Conservation (phyloP, 177 flowering plant genomes). For the Tripterygium wilfordii region DNA sequence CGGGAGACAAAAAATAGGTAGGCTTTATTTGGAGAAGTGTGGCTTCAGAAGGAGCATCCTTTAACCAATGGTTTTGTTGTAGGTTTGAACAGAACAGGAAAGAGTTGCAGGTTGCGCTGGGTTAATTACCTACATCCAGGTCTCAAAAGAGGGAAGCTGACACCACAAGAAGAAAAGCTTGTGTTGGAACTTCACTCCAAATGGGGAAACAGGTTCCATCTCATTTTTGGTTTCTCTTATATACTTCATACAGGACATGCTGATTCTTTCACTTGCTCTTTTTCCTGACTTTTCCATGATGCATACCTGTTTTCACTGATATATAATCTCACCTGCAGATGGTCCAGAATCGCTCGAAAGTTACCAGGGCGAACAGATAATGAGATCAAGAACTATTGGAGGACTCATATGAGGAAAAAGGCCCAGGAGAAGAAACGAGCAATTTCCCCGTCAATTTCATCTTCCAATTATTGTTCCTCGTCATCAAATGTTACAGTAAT, state of each 20-base stretch:
- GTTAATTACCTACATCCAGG: conserved; percentile 95
- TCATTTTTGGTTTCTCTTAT: neutral
- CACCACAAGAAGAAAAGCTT: conserved; percentile 84
- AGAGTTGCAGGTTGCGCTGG: conserved; percentile 98
- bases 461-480: conserved; percentile 30
- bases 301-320: neutral
- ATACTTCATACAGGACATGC: neutral
- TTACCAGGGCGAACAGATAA: conserved; percentile 95
- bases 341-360: conserved; percentile 92
- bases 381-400: conserved; percentile 98
- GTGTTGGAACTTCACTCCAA: conserved; percentile 88
- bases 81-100: conserved; percentile 98
- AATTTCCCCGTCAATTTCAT: conserved; percentile 31
- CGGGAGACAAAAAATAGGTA: conserved; percentile 79
- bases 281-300: no score
- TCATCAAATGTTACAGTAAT: conserved; percentile 22
- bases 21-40: conserved; percentile 39
- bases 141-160: conserved; percentile 86
- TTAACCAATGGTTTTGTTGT: conserved; percentile 56
- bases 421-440: conserved; percentile 75
- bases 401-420: conserved; percentile 89
- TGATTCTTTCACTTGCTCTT: neutral
- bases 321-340: conserved; percentile 38
- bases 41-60: conserved; percentile 27
- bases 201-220: conserved; percentile 90